Evolutionary conservation across 106 monocot species (phyloP).

Genomic region (Iris macrosiphon): DNA sequence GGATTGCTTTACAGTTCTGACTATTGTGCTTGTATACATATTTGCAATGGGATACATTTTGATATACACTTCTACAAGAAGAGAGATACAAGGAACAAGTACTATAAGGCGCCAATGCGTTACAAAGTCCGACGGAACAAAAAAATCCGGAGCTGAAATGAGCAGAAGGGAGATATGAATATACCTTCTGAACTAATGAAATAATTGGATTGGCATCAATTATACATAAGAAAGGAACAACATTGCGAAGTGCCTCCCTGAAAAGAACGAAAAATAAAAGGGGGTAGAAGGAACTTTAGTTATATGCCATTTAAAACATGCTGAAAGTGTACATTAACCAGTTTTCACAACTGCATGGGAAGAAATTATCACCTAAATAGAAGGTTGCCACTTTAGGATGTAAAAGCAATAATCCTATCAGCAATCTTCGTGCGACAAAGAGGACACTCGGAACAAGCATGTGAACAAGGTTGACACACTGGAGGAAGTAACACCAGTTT

Average conservation of each 20-base stretch:
- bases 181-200: conserved; percentile 27
- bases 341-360: too few species aligned
- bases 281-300: too few species aligned
- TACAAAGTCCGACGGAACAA: not conserved
- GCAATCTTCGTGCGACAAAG: conserved; percentile 74
- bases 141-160: not conserved
- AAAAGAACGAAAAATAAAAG: too few species aligned
- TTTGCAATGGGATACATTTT: conserved; percentile 5
- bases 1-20: not conserved
- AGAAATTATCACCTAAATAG: too few species aligned
- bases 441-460: conserved; percentile 87
- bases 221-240: conserved; percentile 1
- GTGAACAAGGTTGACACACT: conserved; percentile 85
- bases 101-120: too few species aligned
- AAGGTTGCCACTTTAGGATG: too few species aligned
- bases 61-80: not conserved
- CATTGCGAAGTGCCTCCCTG: conserved; percentile 5
- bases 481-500: conserved; percentile 2
- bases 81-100: too few species aligned
- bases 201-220: conserved; percentile 19
- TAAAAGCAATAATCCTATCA: conserved; percentile 79
- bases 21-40: conserved; percentile 10
- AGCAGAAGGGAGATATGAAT: conserved; percentile 5
- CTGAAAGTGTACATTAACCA: too few species aligned
- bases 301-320: too few species aligned